phyloP scores from a whole-genome alignment of 2,329 filamentous ascomycete species.

The Zymoseptoria tritici region DNA sequence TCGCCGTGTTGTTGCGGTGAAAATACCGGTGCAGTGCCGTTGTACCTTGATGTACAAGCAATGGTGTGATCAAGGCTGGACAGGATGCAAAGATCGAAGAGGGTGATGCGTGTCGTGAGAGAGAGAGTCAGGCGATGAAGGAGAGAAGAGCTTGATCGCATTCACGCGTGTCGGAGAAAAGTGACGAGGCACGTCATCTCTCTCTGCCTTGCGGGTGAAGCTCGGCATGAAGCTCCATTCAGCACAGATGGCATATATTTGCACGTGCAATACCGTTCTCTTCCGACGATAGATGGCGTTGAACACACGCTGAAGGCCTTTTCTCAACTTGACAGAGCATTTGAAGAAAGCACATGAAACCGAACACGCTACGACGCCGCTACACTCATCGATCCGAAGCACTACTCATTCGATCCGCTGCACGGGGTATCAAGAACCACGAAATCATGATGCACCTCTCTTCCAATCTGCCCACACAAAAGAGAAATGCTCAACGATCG shows the following conservation, averaged over 20 bases:
- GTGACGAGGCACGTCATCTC: neutral
- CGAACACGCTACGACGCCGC: too few species aligned
- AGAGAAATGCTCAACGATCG: too few species aligned
- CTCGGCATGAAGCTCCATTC: neutral
- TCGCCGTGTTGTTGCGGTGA: neutral
- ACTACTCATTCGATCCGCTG: too few species aligned
- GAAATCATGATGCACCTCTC: too few species aligned
- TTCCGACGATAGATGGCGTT: too few species aligned
- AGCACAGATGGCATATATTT: neutral
- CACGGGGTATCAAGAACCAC: too few species aligned
- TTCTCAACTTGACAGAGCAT: too few species aligned
- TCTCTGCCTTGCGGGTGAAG: neutral
- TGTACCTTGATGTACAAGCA: neutral
- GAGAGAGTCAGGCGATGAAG: neutral
- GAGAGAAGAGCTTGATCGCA: neutral
- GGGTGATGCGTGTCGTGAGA: neutral
- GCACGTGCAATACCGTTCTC: too few species aligned
- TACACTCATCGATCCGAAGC: too few species aligned
- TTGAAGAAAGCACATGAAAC: too few species aligned
- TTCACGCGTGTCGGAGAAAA: neutral
- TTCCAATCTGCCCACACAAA: too few species aligned
- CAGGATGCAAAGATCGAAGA: neutral
- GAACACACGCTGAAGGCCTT: too few species aligned
- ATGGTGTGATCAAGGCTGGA: neutral
- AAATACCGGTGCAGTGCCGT: neutral